Conservation (phyloP, 1,139 yeast species). For the Suhomyces bribrorum region DNA sequence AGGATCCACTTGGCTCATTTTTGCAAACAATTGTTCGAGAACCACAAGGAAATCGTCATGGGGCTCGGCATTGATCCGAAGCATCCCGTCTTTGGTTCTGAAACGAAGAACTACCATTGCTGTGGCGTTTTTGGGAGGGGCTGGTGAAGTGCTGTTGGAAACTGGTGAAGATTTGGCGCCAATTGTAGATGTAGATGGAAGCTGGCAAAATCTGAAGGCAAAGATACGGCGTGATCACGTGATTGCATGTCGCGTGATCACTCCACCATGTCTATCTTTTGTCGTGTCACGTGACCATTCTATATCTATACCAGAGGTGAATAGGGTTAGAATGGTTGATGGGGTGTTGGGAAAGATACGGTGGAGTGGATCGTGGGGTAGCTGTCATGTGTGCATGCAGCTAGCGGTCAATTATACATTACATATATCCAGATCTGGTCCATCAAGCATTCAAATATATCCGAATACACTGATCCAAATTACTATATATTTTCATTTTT, state of each 20-base stretch:
- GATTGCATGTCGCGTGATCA: no score
- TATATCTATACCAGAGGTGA: no score
- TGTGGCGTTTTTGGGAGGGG: not conserved
- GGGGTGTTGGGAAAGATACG: no score
- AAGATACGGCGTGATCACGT: not conserved
- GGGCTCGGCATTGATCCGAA: conserved; percentile 59
- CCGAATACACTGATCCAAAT: conserved; percentile 14
- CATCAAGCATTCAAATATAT: conserved; percentile 13
- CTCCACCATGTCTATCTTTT: no score
- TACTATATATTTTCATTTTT: conserved; percentile 12
- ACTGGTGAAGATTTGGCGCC: no score
- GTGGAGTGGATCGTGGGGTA: no score
- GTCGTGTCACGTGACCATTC: no score
- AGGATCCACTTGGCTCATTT: conserved; percentile 34
- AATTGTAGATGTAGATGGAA: not conserved
- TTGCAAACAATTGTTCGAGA: conserved; percentile 42
- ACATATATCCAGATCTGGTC: no score
- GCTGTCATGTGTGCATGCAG: no score
- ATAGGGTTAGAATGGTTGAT: no score
- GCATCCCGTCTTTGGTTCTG: conserved; percentile 81
- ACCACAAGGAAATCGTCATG: conserved; percentile 50
- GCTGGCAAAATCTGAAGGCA: not conserved
- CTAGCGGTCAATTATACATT: no score
- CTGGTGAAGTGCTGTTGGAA: not conserved
- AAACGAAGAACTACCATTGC: conserved; percentile 54